Percentiles rank a stretch among this genome's conserved stretches.
Conservation (phyloP, 805 yeast genomes). For the Yarrowia porcina region DNA sequence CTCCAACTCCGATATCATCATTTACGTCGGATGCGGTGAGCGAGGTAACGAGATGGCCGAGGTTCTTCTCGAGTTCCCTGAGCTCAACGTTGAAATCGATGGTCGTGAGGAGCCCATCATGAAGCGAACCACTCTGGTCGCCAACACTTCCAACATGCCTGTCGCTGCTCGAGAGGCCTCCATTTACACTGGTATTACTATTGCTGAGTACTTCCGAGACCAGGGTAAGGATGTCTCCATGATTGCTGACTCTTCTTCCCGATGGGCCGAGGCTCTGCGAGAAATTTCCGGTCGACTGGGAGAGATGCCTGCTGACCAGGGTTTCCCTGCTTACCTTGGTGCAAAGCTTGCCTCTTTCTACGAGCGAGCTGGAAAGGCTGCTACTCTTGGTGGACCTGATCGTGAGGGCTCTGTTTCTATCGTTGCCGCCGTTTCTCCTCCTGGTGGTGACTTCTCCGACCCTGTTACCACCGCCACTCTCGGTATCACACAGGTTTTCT, state of each 20-base stretch:
- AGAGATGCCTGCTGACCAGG: slow-evolving; percentile 99
- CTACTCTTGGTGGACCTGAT: slow-evolving; percentile 93
- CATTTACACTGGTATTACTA: slow-evolving; percentile 96
- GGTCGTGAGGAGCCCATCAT: slow-evolving; percentile 98
- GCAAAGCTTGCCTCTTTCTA: slow-evolving; percentile 98
- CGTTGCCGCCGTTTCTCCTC: slow-evolving; percentile 99
- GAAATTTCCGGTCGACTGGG: slow-evolving; percentile 99
- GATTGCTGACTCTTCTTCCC: slow-evolving; percentile 99
- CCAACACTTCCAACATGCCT: slow-evolving; percentile 99
- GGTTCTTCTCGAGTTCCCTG: slow-evolving; percentile 99
- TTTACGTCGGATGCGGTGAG: slow-evolving; percentile 96
- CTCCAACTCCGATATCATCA: slow-evolving; percentile 95
- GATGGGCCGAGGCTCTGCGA: slow-evolving; percentile 99
- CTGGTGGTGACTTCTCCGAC: slow-evolving; percentile 99
- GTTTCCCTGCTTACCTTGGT: slow-evolving; percentile 99
- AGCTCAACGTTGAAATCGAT: slow-evolving; percentile 80
- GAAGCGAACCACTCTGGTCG: slow-evolving; percentile 99
- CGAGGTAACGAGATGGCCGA: slow-evolving; percentile 99
- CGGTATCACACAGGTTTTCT: slow-evolving; percentile 99
- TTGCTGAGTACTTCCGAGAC: slow-evolving; percentile 99
- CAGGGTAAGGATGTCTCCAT: slow-evolving; percentile 98
- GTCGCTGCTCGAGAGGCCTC: slow-evolving; percentile 99
- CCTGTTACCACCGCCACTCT: slow-evolving; percentile 98
- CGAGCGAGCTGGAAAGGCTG: slow-evolving; percentile 98
- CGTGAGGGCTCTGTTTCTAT: slow-evolving; percentile 98